Conservation (phyloP, 805 yeast genomes). For the Teunomyces panamensis region DNA sequence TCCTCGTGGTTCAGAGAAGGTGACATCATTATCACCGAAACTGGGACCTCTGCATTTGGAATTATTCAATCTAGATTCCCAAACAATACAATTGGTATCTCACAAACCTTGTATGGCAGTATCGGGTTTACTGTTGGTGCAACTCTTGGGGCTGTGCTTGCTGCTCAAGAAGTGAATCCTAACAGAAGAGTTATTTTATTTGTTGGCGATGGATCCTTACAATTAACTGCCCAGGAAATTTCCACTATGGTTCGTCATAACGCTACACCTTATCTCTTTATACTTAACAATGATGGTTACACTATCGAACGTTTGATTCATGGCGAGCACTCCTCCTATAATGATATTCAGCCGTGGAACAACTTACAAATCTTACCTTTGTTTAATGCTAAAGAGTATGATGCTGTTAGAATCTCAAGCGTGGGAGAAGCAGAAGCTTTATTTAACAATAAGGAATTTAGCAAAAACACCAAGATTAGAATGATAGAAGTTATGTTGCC, state of each 20-base stretch:
- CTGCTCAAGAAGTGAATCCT: constrained; percentile 62
- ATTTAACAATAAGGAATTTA: constrained; percentile 46
- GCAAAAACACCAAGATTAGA: constrained; percentile 57
- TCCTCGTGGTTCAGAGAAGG: constrained; percentile 63
- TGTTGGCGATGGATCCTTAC: constrained; percentile 76
- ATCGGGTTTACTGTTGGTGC: constrained; percentile 72
- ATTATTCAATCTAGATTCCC: constrained; percentile 66
- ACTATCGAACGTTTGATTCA: constrained; percentile 74
- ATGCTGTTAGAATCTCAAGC: constrained; percentile 51
- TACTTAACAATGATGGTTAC: constrained; percentile 71
- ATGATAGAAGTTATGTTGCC: constrained; percentile 66
- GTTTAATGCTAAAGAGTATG: constrained; percentile 59
- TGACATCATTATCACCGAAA: constrained; percentile 66
- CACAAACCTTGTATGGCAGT: constrained; percentile 76
- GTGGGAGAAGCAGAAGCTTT: constrained; percentile 57
- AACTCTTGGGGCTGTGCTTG: constrained; percentile 64
- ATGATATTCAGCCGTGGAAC: constrained; percentile 68
- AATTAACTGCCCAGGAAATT: constrained; percentile 71
- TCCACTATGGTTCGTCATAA: constrained; percentile 68
- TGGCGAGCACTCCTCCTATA: constrained; percentile 63
- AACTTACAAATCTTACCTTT: constrained; percentile 54
- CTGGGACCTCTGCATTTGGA: constrained; percentile 77
- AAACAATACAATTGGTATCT: constrained; percentile 57
- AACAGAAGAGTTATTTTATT: constrained; percentile 61
- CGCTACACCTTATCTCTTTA: constrained; percentile 64